These are phyloP conservation scores for Agaricus subrufescens DNA, from an alignment of 768 basidiomycete species.

Conservation along the genomic window DNA sequence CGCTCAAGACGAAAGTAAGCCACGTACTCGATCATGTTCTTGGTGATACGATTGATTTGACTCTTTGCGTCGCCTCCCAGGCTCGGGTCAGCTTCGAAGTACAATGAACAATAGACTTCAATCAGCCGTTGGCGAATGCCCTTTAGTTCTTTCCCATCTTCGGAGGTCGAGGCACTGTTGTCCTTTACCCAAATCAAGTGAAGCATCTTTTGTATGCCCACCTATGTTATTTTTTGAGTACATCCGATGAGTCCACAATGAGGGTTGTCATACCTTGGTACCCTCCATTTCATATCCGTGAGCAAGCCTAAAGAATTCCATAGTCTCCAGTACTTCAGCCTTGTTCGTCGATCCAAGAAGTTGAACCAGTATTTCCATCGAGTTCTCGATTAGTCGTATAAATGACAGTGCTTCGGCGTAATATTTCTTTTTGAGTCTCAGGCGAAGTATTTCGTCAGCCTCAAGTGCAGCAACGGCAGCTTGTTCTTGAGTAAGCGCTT, in stretches of 20 bases:
- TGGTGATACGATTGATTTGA: conserved; percentile 88
- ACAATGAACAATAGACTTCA: conserved; percentile 83
- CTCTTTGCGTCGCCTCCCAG: conserved; percentile 73
- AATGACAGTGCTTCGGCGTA: conserved; percentile 83
- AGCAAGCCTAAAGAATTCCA: conserved; percentile 85
- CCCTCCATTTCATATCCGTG: conserved; percentile 77
- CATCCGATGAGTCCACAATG: neutral
- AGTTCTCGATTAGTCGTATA: conserved; percentile 54
- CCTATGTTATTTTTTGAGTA: conserved; percentile 34
- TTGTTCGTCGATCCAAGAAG: conserved; percentile 86
- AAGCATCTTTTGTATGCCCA: conserved; percentile 92
- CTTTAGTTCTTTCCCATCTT: conserved; percentile 69
- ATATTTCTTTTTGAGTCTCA: conserved; percentile 79
- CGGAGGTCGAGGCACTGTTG: conserved; percentile 67
- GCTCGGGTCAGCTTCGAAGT: conserved; percentile 69
- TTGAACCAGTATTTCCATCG: conserved; percentile 68
- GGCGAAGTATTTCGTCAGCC: conserved; percentile 56
- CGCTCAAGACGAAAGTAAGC: neutral
- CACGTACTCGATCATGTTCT: conserved; percentile 93
- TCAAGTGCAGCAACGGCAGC: conserved; percentile 66
- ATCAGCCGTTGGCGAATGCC: conserved; percentile 83
- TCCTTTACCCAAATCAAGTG: conserved; percentile 98
- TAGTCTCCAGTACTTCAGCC: conserved; percentile 76
- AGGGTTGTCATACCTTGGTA: conserved; percentile 52
- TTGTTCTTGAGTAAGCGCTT: conserved; percentile 65